Evolutionary conservation across 2,329 filamentous ascomycete species (phyloP).

Genomic region (Venturia aucupariae): DNA sequence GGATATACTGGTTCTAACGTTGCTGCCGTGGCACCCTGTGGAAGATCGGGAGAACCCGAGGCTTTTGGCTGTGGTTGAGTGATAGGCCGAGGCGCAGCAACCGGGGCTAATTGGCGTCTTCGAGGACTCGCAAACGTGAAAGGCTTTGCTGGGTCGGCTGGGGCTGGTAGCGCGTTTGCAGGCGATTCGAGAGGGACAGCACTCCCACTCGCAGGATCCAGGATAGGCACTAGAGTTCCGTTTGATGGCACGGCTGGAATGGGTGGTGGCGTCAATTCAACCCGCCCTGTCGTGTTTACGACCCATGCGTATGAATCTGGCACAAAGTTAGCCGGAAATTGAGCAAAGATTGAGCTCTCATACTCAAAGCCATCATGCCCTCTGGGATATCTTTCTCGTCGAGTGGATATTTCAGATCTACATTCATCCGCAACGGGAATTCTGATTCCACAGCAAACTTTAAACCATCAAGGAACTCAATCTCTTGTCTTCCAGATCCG

Average conservation of each 20-base stretch:
- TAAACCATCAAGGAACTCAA: constrained; percentile 25
- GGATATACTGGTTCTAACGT: background rate
- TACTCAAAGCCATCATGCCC: constrained; percentile 10
- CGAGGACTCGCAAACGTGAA: background rate
- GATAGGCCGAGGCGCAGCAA: background rate
- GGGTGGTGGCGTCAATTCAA: background rate
- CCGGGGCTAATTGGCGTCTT: background rate
- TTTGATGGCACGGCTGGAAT: background rate
- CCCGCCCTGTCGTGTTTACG: constrained; percentile 7
- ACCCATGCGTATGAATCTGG: constrained; percentile 7
- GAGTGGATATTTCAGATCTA: constrained; percentile 15
- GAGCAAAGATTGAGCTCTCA: no score
- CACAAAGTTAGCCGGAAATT: background rate
- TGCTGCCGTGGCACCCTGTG: background rate
- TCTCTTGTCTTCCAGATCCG: constrained; percentile 20
- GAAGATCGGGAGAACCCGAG: background rate
- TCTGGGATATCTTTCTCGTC: constrained; percentile 2
- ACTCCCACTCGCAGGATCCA: background rate
- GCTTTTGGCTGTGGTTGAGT: background rate
- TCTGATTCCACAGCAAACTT: constrained; percentile 17
- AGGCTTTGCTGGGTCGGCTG: background rate
- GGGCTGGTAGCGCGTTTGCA: background rate
- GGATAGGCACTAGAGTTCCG: background rate
- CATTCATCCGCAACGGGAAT: constrained; percentile 15
- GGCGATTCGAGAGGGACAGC: background rate